Evolutionary conservation across 768 basidiomycete species (phyloP).

Genomic region (Sarcodon aspratus): DNA sequence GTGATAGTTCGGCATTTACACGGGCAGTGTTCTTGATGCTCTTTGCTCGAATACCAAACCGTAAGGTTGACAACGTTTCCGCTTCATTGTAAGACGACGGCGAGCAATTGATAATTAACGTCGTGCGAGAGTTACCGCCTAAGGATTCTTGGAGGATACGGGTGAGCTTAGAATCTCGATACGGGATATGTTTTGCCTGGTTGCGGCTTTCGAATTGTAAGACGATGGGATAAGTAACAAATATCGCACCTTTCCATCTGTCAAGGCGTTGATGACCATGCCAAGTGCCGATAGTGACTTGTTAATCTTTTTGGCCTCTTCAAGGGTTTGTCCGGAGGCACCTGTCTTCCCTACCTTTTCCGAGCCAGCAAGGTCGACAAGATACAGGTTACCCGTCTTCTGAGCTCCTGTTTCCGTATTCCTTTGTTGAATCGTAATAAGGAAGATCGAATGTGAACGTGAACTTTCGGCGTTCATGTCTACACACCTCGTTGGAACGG

Average conservation of each 20-base stretch:
- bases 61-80: conserved; percentile 92
- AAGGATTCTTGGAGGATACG: conserved; percentile 98
- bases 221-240: too few relatives aligned
- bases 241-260: conserved; percentile 76
- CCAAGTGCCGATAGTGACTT: conserved; percentile 95
- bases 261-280: conserved; percentile 98
- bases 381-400: conserved; percentile 94
- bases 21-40: conserved; percentile 99
- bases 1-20: conserved; percentile 95
- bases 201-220: background rate
- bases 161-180: conserved; percentile 97
- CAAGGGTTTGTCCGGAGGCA: conserved; percentile 95
- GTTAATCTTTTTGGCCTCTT: conserved; percentile 99
- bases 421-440: conserved; percentile 93
- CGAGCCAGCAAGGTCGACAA: conserved; percentile 96
- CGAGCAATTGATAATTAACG: conserved; percentile 99
- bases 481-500: conserved; percentile 19
- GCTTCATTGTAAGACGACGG: conserved; percentile 96
- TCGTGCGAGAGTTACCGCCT: conserved; percentile 90
- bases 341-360: conserved; percentile 99
- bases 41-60: conserved; percentile 99
- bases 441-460: conserved; percentile 97
- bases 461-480: conserved; percentile 99
- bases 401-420: conserved; percentile 93
- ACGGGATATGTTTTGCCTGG: conserved; percentile 93